Base-by-base conservation (phyloP, 768 basidiomycete species). In the Hypholoma sublateritium region DNA sequence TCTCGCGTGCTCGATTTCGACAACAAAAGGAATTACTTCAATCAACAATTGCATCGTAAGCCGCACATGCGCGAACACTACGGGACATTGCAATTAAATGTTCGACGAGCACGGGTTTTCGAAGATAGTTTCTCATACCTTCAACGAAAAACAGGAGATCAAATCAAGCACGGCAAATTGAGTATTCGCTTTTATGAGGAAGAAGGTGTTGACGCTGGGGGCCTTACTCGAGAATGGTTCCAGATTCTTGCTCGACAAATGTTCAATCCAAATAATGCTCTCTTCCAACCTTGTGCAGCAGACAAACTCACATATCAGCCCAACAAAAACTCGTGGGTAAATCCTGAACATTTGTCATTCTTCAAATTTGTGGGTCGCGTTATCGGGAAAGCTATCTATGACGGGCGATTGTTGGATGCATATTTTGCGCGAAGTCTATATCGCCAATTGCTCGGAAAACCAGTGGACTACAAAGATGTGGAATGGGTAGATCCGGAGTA, bases 401-500 rank as follows among this genome's bases (percentile, higher is more conserved):
- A 98, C 64, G 94, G 94, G 5, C 86, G 97, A 25, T 81, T 99
- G 17, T 83, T 99, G 39, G 97, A 99, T 69, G 97, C 97, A 17
- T 96, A 99, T 79, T 99, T 99, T 70, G 94, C 94, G 16, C 87
- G 95, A 63, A 96, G 96, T 64, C 74, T 98, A 71, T 98, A 99
- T 77, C 85, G 96, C 58, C 97, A 98, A 70, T 79, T 99, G 24
- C 80, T 99, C 25, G 93, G 91, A 43, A 94, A 95, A 68, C 93
- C 86, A 7, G 95, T 98, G 56, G 95, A 98, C 70, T 93, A 98
- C 72, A 83, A 86, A 59, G 96, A 98, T 69, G 91, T 98, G 19
- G 95, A 98, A 73, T 96, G 93, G 87, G 91, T 98, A 41, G 95
- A 98, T 73, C 95, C 95, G 0, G 94, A 96, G 72, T 98, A 98